Evolutionary conservation across 306 rosid genomes (phyloP), one percentile per base, ranked within the genome.

Genomic region (Gastrolobium villosum): DNA sequence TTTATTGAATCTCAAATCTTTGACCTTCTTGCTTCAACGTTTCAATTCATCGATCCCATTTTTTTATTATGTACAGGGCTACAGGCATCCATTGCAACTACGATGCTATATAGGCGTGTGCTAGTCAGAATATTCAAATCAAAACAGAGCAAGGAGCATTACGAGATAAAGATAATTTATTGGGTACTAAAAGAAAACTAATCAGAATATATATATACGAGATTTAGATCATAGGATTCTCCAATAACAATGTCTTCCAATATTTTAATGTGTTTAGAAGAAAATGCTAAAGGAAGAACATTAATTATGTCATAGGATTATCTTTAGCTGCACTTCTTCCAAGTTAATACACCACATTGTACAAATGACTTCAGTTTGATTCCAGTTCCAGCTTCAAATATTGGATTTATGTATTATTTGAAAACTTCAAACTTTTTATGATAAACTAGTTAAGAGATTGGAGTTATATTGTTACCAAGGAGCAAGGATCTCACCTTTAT

Each of bases 221-320:
- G 52, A 26, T 37, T 41, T 41, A 39, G 68, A 66, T 76, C 73
- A 52, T 65, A 57, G 14, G 62, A 78, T 78, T 78, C 81, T 52
- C 76, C 60, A 67, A 49, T 56, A 41, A 77, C 57, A 41, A 53
- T 40, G 48, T 53, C 66, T 56, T 68, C 63, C 30, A 14, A 15
- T 68, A 56, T 56, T 67, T 56, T 67, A 55, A 32, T 57, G 49
- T 46, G 15, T 56, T 54, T 77, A 44, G 15, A 66, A 53, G 67
- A 45, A 75, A 64, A 77, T 45, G 40, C 50, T 5, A 50, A 77
- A 77, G 8, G 20, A 70, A 40, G 10, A 52, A 44, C 68, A 43
- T 59, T n/a, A n/a, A n/a, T n/a, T n/a, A n/a, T n/a, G n/a, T n/a
- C n/a, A n/a, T n/a, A n/a, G n/a, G n/a, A n/a, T n/a, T 61, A 14